phyloP scores from a whole-genome alignment of 495 filamentous ascomycete species.

The Baudoinia panamericana region DNA sequence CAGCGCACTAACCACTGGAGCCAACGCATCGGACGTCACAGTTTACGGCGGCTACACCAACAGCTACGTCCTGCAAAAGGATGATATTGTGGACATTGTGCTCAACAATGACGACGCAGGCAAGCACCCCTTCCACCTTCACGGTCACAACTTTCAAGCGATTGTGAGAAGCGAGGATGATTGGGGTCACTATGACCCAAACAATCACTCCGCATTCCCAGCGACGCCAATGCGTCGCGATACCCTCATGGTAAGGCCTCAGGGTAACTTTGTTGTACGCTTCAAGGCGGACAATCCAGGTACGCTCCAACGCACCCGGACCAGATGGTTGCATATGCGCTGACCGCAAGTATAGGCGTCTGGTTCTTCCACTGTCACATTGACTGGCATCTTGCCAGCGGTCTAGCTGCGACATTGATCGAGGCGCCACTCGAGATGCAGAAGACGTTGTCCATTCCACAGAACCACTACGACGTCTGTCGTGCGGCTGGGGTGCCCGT shows the following conservation, averaged over 20 bases:
- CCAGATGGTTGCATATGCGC: slow-evolving; percentile 18
- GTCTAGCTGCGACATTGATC: slow-evolving; percentile 57
- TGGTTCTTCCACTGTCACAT: slow-evolving; percentile 76
- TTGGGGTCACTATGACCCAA: slow-evolving; percentile 34
- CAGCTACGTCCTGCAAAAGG: slow-evolving; percentile 50
- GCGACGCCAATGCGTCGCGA: slow-evolving; percentile 44
- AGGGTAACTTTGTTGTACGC: slow-evolving; percentile 34
- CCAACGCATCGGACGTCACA: slow-evolving; percentile 44
- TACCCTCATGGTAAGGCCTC: slow-evolving; percentile 40
- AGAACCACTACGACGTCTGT: slow-evolving; percentile 52
- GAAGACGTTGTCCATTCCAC: slow-evolving; percentile 44
- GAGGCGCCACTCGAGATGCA: slow-evolving; percentile 57
- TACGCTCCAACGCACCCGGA: too few relatives aligned
- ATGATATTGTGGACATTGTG: slow-evolving; percentile 61
- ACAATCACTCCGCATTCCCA: slow-evolving; percentile 32
- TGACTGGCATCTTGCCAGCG: slow-evolving; percentile 52
- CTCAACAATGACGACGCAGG: slow-evolving; percentile 67
- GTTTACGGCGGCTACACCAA: slow-evolving; percentile 69
- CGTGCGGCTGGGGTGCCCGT: slow-evolving; percentile 34
- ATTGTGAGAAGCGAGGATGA: slow-evolving; percentile 42
- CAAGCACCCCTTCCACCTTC: slow-evolving; percentile 76
- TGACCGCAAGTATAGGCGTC: slow-evolving; percentile 35
- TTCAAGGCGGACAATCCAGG: slow-evolving; percentile 53
- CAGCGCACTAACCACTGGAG: slow-evolving; percentile 53
- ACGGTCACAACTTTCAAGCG: slow-evolving; percentile 76